phyloP scores from a whole-genome alignment of 2,329 filamentous ascomycete genomes.

The Aureobasidium pullulans region DNA sequence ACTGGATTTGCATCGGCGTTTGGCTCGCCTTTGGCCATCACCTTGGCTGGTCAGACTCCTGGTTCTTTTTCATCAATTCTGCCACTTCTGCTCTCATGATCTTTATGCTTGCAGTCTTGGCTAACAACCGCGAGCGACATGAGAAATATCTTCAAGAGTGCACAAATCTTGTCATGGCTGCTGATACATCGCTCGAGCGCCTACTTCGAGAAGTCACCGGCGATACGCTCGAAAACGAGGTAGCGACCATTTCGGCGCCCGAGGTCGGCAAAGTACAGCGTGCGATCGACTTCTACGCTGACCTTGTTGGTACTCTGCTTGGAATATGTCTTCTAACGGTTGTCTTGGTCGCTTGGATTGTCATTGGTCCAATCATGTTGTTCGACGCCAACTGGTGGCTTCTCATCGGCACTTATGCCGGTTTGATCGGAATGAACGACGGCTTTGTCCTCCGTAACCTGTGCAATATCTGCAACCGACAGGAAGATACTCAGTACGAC shows the following conservation, averaged over 20 bases:
- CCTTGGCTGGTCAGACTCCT: neutral
- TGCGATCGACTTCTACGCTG: neutral
- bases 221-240: neutral
- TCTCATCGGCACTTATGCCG: neutral
- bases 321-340: neutral
- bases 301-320: neutral
- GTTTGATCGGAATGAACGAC: neutral
- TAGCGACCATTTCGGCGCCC: neutral
- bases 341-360: neutral
- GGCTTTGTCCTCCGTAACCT: neutral
- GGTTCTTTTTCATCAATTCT: constrained; percentile 1
- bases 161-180: neutral
- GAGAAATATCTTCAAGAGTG: neutral
- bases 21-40: neutral
- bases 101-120: neutral
- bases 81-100: neutral
- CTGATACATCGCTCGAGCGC: neutral
- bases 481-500: neutral
- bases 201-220: neutral
- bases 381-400: neutral
- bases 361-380: neutral
- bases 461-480: neutral
- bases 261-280: neutral
- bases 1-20: neutral
- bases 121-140: neutral